These are phyloP conservation scores for Austroboletus olivaceoglutinosus DNA, from an alignment of 1,284 basidiomycete genomes.

Conservation along the genomic window DNA sequence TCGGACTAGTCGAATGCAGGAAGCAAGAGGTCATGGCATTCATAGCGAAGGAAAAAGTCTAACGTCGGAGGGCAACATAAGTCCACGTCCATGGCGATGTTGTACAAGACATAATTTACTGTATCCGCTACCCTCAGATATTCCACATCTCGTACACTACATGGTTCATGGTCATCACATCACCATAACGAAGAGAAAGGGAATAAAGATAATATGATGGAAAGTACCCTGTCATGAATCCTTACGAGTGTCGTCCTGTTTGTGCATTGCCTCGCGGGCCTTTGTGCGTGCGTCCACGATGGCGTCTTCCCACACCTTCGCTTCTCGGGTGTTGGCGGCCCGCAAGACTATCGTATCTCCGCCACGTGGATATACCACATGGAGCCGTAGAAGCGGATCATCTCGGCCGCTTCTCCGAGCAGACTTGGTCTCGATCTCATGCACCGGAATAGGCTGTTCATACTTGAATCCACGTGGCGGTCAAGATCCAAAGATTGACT, in stretches of 20 bases:
- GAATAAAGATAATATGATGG: conserved; percentile 7
- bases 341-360: conserved; percentile 69
- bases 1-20: conserved; percentile 20
- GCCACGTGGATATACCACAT: conserved; percentile 68
- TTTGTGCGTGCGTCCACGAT: conserved; percentile 43
- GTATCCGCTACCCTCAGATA: too few relatives aligned
- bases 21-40: conserved; percentile 13
- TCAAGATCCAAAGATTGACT: too few relatives aligned
- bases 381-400: conserved; percentile 63
- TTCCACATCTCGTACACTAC: too few relatives aligned
- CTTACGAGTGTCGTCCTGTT: not conserved
- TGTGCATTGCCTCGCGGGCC: conserved; percentile 34
- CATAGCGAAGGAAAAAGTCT: not conserved
- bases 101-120: too few relatives aligned
- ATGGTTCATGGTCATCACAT: not conserved
- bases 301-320: conserved; percentile 58
- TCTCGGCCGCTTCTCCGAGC: conserved; percentile 50
- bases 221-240: not conserved
- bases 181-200: not conserved
- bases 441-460: conserved; percentile 63
- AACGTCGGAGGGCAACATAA: not conserved
- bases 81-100: too few relatives aligned
- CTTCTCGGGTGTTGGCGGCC: conserved; percentile 61
- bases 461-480: not conserved
- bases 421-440: conserved; percentile 60